These are phyloP conservation scores for Didymella arachidicola DNA, from an alignment of 2,329 filamentous ascomycete species.

Conservation along the genomic window DNA sequence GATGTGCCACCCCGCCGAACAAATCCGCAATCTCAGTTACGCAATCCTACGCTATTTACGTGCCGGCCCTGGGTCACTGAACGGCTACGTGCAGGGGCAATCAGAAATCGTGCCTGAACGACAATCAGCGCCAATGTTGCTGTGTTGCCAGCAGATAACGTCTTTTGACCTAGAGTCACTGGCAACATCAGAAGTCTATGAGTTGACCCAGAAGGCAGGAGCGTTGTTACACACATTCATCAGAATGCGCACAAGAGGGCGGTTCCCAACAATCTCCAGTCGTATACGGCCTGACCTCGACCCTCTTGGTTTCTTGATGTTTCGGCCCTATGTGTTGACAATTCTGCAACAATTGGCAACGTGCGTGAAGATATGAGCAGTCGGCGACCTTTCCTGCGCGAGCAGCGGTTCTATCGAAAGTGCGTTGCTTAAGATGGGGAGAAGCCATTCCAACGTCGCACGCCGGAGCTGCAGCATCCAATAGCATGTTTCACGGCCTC, in stretches of 20 bases:
- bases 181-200: background rate
- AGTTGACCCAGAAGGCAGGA: slow-evolving; percentile 13
- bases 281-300: slow-evolving; percentile 9
- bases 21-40: slow-evolving; percentile 31
- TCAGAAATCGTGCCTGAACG: background rate
- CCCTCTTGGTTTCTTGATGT: slow-evolving; percentile 11
- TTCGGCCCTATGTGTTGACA: slow-evolving; percentile 17
- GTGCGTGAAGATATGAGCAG: background rate
- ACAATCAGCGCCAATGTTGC: background rate
- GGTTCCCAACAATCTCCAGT: slow-evolving; percentile 6
- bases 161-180: slow-evolving; percentile 3
- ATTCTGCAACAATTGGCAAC: background rate
- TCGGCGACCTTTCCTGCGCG: slow-evolving; percentile 7
- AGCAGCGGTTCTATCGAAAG: slow-evolving; percentile 24
- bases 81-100: slow-evolving; percentile 29
- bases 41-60: slow-evolving; percentile 22
- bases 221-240: slow-evolving; percentile 25
- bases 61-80: slow-evolving; percentile 29
- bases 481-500: slow-evolving; percentile 18
- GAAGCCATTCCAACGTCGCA: slow-evolving; percentile 14
- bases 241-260: slow-evolving; percentile 7
- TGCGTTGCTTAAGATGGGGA: slow-evolving; percentile 16
- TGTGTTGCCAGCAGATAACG: slow-evolving; percentile 5
- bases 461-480: slow-evolving; percentile 7
- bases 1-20: slow-evolving; percentile 29